Conservation (phyloP, 345 rosid species). For the Murraya paniculata region DNA sequence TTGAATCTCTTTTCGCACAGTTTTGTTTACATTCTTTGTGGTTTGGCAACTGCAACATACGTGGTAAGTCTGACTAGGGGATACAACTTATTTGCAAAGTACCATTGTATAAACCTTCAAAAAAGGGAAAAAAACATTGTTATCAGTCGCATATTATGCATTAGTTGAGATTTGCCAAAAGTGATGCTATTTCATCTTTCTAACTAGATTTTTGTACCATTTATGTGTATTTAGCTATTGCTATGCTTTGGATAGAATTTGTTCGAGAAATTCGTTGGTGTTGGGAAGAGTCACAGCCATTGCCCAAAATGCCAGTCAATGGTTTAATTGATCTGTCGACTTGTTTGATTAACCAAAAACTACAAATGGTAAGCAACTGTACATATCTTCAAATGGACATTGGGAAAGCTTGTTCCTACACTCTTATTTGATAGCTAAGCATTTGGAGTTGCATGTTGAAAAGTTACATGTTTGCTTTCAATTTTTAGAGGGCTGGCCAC, state of each 20-base stretch:
- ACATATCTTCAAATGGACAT: neutral
- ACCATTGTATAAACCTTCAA: neutral
- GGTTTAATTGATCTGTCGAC: slow-evolving; percentile 79
- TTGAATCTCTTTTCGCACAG: slow-evolving; percentile 76
- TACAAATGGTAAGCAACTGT: slow-evolving; percentile 71
- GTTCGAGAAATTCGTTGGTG: slow-evolving; percentile 97
- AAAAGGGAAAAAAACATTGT: no score
- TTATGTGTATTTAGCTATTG: slow-evolving; percentile 60
- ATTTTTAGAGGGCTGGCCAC: neutral
- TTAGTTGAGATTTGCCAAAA: neutral
- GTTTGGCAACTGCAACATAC: slow-evolving; percentile 91
- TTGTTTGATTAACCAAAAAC: slow-evolving; percentile 88
- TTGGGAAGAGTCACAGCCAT: slow-evolving; percentile 91
- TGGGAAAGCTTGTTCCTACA: neutral
- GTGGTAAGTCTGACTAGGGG: slow-evolving; percentile 55
- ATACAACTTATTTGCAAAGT: neutral
- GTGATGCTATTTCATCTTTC: slow-evolving; percentile 9
- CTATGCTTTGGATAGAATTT: slow-evolving; percentile 90
- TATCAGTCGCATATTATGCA: neutral
- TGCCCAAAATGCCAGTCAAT: slow-evolving; percentile 64
- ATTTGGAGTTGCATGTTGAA: neutral
- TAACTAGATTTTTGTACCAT: slow-evolving; percentile 6
- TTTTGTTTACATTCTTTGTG: slow-evolving; percentile 84
- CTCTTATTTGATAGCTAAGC: neutral
- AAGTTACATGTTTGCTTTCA: neutral